These are phyloP conservation scores for Fusarium chlamydosporum DNA, from an alignment of 2,329 filamentous ascomycete genomes.

Conservation along the genomic window DNA sequence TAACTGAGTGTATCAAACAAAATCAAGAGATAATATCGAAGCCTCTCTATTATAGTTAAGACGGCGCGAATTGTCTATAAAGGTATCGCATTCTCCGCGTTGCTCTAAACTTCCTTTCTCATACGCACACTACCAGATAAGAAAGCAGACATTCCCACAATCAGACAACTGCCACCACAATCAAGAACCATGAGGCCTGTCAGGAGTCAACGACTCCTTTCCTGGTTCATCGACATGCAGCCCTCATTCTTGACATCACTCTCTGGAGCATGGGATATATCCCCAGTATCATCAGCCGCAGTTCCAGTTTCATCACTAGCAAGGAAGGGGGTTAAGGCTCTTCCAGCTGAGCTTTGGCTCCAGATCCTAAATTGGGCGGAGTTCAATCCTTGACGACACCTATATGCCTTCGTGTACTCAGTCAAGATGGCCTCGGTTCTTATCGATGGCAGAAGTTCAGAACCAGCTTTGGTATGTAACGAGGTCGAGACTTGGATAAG, in stretches of 20 bases:
- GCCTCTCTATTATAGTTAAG: accelerated
- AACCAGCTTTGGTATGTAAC: background rate
- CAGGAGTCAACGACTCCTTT: no score
- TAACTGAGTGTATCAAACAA: no score
- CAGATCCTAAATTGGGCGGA: background rate
- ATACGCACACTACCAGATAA: accelerated
- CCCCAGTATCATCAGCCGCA: background rate
- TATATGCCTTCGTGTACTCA: background rate
- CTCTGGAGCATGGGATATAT: background rate
- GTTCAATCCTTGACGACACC: background rate
- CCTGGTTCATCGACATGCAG: accelerated
- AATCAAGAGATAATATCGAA: no score
- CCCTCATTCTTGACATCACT: background rate
- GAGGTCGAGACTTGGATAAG: background rate
- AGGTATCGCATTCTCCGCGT: background rate
- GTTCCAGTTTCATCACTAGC: accelerated
- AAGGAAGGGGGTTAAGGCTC: background rate
- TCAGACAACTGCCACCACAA: background rate
- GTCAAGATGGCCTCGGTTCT: background rate
- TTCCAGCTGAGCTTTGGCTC: constrained; percentile 11
- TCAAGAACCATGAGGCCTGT: background rate
- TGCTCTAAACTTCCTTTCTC: accelerated
- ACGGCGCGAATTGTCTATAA: background rate
- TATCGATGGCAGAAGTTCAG: accelerated
- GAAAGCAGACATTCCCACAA: no score